Evolutionary conservation across 164 flowering plant species (phyloP).

Genomic region (Liquidambar formosana): DNA sequence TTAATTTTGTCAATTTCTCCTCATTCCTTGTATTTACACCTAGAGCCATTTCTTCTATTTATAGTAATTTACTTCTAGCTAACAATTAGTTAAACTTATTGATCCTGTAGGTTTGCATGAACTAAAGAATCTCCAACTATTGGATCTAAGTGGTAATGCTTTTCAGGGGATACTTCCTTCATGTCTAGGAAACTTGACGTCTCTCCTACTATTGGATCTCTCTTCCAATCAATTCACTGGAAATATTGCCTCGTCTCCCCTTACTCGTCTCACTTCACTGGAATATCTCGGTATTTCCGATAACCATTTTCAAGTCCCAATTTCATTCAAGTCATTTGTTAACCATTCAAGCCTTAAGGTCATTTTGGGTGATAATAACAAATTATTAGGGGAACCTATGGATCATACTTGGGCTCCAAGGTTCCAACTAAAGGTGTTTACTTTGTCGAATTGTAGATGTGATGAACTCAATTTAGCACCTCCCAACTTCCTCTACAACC

Average conservation of each 20-base stretch:
- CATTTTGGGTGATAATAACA: neutral
- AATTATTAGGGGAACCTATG: too few species aligned
- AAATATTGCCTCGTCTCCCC: conserved; percentile 2
- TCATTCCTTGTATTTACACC: too few species aligned
- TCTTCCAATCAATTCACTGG: conserved; percentile 17
- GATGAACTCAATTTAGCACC: neutral
- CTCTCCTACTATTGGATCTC: conserved; percentile 20
- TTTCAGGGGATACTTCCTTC: conserved; percentile 15
- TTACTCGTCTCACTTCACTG: neutral
- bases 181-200: conserved; percentile 18
- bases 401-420: neutral
- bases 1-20: too few species aligned
- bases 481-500: conserved; percentile 17
- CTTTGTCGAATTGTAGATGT: neutral
- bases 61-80: too few species aligned
- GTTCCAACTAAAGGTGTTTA: conserved; percentile 9
- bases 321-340: conserved; percentile 11
- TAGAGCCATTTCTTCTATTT: too few species aligned
- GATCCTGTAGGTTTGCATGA: conserved; percentile 15
- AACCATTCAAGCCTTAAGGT: conserved; percentile 11
- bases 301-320: conserved; percentile 12
- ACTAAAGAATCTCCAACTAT: conserved; percentile 16
- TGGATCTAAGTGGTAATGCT: conserved; percentile 2
- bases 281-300: conserved; percentile 16
- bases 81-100: neutral